Evolutionary conservation across 257 asterid species (phyloP), one percentile per base, ranked within the genome.

Genomic region (Solanum tarapatanum): DNA sequence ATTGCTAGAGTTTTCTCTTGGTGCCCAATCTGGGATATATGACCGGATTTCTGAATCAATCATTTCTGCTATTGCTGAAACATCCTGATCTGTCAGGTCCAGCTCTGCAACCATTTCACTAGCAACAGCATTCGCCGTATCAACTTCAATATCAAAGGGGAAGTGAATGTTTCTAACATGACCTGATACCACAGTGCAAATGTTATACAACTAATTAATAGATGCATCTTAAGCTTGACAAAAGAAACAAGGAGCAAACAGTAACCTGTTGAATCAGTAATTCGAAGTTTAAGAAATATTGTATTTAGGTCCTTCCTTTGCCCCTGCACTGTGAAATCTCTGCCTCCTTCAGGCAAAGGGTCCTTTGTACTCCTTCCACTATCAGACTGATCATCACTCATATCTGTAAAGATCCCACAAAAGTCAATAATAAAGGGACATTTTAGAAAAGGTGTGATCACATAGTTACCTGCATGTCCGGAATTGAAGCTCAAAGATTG

Each of bases 41-140:
- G 93, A 89, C 77, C 90, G 93, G 68, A 97, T 93, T 91, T 96
- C 99, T 37, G 97, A 88, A 87, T 97, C 96, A 6, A 97, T 97
- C 98, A 97, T 97, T 51, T 87, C 97, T 60, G 96, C 98, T 88
- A 97, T 93, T 60, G 94, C 92, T 45, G 99, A 90, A 87, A 97
- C 98, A 87, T 97, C 99, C 41, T 97, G 98, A 90, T 97, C 99
- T 0, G 99, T 92, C 89, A 96, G 89, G 88, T 94, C 95, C 82
- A 97, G 96, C 94, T 97, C 99, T 92, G 94, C 95, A 36, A 97
- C 99, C 99, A 97, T 97, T 92, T 97, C 99, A 89, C 98, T 94
- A 48, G 99, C 99, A 79, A 97, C 99, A 74, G 98, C 97, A 84
- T 90, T 95, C 55, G 98, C 93, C 33, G 99, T 97, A 87, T 97